phyloP scores from a whole-genome alignment of 768 basidiomycete genomes.

The Ramaria sp. region DNA sequence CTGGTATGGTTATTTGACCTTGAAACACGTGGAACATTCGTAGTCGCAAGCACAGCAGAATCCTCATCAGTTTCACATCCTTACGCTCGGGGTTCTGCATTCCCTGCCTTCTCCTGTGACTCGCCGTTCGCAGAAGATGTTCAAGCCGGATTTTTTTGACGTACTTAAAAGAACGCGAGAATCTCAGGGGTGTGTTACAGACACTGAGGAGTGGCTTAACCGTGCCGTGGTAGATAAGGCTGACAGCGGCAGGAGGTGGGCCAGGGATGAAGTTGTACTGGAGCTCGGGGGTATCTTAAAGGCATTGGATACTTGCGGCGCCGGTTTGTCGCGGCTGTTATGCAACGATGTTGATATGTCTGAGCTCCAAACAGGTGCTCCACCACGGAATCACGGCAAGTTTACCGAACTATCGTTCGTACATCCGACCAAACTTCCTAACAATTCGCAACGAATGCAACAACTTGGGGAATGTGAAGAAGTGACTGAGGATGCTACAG shows the following conservation, averaged over 20 bases:
- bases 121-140: constrained; percentile 67
- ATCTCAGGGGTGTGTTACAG: constrained; percentile 48
- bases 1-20: neutral
- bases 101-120: constrained; percentile 80
- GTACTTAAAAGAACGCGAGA: constrained; percentile 42
- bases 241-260: constrained; percentile 35
- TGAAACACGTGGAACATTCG: neutral
- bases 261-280: constrained; percentile 35
- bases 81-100: constrained; percentile 77
- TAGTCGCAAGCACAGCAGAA: constrained; percentile 54
- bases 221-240: constrained; percentile 18
- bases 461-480: constrained; percentile 12
- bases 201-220: constrained; percentile 49
- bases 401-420: constrained; percentile 47
- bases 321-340: constrained; percentile 21
- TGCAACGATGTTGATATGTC: constrained; percentile 11
- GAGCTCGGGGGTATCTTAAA: constrained; percentile 53
- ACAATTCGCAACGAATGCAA: constrained; percentile 12
- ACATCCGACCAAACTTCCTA: constrained; percentile 15
- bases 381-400: constrained; percentile 27
- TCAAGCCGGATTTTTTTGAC: constrained; percentile 83
- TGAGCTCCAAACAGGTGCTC: neutral
- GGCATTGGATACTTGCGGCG: constrained; percentile 16
- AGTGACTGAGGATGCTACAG: constrained; percentile 15
- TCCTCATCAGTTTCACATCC: constrained; percentile 79